Percentiles rank a stretch among this genome's conserved stretches.
These are phyloP conservation scores for Entonaema liquescens DNA, from an alignment of 495 filamentous ascomycete genomes.

Conservation along the genomic window DNA sequence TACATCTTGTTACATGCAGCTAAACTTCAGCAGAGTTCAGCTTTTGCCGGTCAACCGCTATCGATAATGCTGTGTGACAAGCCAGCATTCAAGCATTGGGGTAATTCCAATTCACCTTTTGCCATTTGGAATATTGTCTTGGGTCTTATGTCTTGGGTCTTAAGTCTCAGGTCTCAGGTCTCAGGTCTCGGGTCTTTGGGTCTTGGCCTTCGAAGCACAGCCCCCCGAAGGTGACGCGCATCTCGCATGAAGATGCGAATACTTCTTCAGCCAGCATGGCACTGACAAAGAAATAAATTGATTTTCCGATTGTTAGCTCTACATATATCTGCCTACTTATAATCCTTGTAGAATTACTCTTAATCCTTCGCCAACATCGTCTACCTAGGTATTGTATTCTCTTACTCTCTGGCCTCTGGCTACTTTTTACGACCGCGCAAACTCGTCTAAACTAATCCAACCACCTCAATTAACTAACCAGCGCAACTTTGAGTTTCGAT, in stretches of 20 bases:
- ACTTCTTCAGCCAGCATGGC: slow-evolving; percentile 21
- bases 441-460: neutral
- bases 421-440: neutral
- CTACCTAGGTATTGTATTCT: neutral
- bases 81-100: too few species aligned
- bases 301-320: neutral
- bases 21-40: neutral
- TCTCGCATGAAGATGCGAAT: slow-evolving; percentile 8
- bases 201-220: slow-evolving; percentile 22
- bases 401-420: neutral
- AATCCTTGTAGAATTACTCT: slow-evolving; percentile 4
- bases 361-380: too few species aligned
- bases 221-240: slow-evolving; percentile 34
- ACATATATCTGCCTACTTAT: neutral
- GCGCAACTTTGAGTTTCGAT: neutral
- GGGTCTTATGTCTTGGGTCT: neutral
- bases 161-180: neutral
- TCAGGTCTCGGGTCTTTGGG: neutral
- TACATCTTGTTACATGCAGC: neutral
- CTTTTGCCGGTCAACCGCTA: slow-evolving; percentile 12
- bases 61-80: slow-evolving; percentile 13
- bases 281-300: slow-evolving; percentile 8
- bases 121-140: slow-evolving; percentile 18
- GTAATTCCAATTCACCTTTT: neutral
- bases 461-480: neutral